A percentile compares a stretch with the other conserved stretches of the same genome.
Evolutionary conservation across 805 yeast genomes (phyloP).

Genomic region (Yamadazyma phyllophila): DNA sequence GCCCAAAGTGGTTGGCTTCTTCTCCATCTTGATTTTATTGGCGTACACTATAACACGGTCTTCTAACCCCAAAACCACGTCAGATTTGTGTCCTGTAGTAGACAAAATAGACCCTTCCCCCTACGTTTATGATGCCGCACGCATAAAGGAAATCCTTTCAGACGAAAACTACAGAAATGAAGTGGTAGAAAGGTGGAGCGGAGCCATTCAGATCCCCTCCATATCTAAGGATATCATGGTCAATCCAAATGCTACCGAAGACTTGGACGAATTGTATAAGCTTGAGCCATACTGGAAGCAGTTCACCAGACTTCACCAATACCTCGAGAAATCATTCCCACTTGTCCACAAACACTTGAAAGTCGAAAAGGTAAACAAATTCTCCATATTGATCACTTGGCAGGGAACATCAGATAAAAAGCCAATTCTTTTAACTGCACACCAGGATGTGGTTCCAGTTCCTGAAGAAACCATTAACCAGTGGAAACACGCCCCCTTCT

Average conservation of each 20-base stretch:
- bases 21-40: neutral
- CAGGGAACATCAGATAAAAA: constrained; percentile 30
- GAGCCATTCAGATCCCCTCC: constrained; percentile 32
- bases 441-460: constrained; percentile 44
- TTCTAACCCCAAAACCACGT: neutral
- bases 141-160: constrained; percentile 24
- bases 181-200: constrained; percentile 23
- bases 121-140: constrained; percentile 20
- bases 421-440: constrained; percentile 39
- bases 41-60: neutral
- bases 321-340: constrained; percentile 32
- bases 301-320: constrained; percentile 28
- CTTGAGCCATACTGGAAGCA: constrained; percentile 25
- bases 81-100: constrained; percentile 37
- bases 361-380: constrained; percentile 33
- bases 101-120: constrained; percentile 28
- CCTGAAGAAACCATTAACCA: constrained; percentile 35
- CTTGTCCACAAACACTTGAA: constrained; percentile 30
- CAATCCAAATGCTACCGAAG: constrained; percentile 24
- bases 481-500: constrained; percentile 40
- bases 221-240: constrained; percentile 31
- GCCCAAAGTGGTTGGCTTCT: constrained; percentile 2
- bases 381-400: constrained; percentile 39
- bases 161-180: constrained; percentile 23
- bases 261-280: constrained; percentile 24